Conservation (phyloP, 768 basidiomycete species). For the Russula sp. region DNA sequence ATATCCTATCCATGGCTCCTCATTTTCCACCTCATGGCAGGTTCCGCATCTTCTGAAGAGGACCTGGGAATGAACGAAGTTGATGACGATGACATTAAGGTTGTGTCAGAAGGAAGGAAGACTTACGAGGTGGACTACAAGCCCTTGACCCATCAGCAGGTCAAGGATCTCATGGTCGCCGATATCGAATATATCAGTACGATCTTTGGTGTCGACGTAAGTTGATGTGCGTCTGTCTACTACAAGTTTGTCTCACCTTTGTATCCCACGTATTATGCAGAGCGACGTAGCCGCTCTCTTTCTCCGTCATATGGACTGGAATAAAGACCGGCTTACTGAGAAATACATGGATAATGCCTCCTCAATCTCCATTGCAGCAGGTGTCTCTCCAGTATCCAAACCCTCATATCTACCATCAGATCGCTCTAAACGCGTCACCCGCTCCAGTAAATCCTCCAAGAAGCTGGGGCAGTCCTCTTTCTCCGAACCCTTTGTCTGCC, state of each 20-base stretch:
- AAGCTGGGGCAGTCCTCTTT: conserved; percentile 22
- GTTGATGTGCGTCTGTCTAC: conserved; percentile 28
- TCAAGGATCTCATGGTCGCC: conserved; percentile 69
- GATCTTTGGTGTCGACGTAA: conserved; percentile 83
- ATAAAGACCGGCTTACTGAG: conserved; percentile 92
- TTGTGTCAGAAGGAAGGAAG: conserved; percentile 44
- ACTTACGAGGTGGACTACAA: conserved; percentile 87
- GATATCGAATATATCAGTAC: conserved; percentile 84
- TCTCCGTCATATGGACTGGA: conserved; percentile 84
- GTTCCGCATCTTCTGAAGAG: conserved; percentile 41
- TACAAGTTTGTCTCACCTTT: background rate
- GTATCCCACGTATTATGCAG: conserved; percentile 32
- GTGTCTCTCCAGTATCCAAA: conserved; percentile 46
- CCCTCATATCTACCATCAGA: conserved; percentile 26
- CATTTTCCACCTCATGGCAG: conserved; percentile 26
- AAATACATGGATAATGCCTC: conserved; percentile 93
- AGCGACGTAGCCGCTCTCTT: conserved; percentile 64
- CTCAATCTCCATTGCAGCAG: conserved; percentile 64
- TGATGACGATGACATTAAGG: conserved; percentile 56
- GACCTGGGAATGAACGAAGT: conserved; percentile 64
- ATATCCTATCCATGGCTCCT: conserved; percentile 22
- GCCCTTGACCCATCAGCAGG: conserved; percentile 58
- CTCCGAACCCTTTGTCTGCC: conserved; percentile 68
- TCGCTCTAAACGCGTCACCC: conserved; percentile 30
- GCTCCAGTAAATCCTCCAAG: conserved; percentile 24